Percentiles rank a stretch among this genome's conserved stretches.
These are phyloP conservation scores for Ceratobasidium papillatum DNA, from an alignment of 1,284 basidiomycete species.

Conservation along the genomic window DNA sequence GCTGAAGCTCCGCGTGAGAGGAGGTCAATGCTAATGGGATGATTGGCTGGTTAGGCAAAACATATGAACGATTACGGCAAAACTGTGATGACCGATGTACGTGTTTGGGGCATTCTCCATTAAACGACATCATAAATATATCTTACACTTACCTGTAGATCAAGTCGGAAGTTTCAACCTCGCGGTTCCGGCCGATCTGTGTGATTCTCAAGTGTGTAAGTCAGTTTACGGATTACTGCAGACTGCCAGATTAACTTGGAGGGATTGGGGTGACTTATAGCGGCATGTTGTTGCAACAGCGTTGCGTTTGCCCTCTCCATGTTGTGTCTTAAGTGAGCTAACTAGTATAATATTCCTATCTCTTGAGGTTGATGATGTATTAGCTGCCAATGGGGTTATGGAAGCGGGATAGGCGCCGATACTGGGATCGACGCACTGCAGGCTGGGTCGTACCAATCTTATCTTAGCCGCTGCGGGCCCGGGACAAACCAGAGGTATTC, in stretches of 20 bases:
- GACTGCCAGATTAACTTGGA: background rate
- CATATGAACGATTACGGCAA: slow-evolving; percentile 16
- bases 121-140: background rate
- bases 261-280: background rate
- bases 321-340: slow-evolving; percentile 14
- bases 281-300: slow-evolving; percentile 28
- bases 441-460: background rate
- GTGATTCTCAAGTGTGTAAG: slow-evolving; percentile 8
- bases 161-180: background rate
- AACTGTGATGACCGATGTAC: background rate
- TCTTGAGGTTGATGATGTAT: background rate
- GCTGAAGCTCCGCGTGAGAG: background rate
- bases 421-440: background rate
- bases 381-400: slow-evolving; percentile 22
- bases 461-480: background rate
- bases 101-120: background rate
- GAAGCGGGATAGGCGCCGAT: background rate
- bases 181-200: background rate
- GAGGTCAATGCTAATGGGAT: background rate
- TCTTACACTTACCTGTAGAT: background rate
- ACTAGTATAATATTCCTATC: no score
- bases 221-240: background rate
- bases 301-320: slow-evolving; percentile 21
- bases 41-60: background rate
- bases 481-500: slow-evolving; percentile 1